phyloP scores from a whole-genome alignment of 1,284 basidiomycete genomes.

The Ganoderma lingzhi region DNA sequence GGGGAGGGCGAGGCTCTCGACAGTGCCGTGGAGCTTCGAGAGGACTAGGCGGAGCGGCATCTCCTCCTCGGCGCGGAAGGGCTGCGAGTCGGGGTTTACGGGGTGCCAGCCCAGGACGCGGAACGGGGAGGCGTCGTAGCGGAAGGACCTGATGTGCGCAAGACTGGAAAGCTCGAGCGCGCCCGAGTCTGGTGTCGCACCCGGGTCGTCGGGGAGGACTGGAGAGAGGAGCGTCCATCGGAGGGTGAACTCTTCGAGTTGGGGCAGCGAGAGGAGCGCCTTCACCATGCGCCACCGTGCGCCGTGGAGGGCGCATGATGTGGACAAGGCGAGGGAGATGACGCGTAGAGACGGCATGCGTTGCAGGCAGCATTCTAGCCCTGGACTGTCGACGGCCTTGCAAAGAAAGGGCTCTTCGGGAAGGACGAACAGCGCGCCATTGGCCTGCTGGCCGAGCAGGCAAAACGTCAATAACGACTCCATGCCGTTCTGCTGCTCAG shows the following conservation, averaged over 20 bases:
- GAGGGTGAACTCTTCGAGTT: not conserved
- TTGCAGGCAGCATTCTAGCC: not conserved
- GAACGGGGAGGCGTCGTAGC: not conserved
- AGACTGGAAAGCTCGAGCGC: not conserved
- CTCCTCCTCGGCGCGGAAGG: not conserved
- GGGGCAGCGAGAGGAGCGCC: not conserved
- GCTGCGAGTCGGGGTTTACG: not conserved
- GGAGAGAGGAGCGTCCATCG: not conserved
- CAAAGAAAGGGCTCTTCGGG: not conserved
- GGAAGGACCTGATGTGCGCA: not conserved
- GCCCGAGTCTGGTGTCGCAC: not conserved
- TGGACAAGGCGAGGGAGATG: not conserved
- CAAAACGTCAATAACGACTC: no score
- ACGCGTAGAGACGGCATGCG: not conserved
- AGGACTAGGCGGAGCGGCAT: not conserved
- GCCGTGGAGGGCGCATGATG: not conserved
- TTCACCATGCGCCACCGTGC: not conserved
- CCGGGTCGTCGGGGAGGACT: not conserved
- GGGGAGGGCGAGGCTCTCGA: not conserved
- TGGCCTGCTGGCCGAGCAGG: not conserved
- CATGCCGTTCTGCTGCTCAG: not conserved
- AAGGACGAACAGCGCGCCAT: no score
- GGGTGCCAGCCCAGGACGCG: not conserved
- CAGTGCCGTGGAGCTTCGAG: not conserved
- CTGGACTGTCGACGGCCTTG: not conserved